phyloP scores from a whole-genome alignment of 306 rosid genomes.

The Bauhinia variegata region DNA sequence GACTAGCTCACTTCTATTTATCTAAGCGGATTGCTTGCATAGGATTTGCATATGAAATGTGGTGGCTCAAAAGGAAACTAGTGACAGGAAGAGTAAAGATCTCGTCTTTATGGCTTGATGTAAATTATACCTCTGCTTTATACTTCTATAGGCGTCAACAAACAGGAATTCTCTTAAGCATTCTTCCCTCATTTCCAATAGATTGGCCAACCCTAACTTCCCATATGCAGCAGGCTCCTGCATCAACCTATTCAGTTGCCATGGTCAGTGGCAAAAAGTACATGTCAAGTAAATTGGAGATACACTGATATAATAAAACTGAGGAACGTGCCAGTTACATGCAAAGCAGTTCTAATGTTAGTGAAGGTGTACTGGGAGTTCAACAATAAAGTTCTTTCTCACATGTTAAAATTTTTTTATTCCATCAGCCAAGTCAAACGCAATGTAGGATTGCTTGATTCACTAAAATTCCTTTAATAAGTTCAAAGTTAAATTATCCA shows the following conservation, averaged over 20 bases:
- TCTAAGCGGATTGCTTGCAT: constrained; percentile 13
- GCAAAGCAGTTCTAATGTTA: constrained; percentile 2
- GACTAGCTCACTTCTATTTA: constrained; percentile 13
- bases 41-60: constrained; percentile 27
- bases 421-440: constrained; percentile 8
- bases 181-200: constrained; percentile 96
- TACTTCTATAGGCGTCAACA: constrained; percentile 90
- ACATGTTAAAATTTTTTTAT: not conserved
- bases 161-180: constrained; percentile 99
- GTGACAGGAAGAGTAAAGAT: not conserved
- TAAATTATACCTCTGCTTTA: constrained; percentile 78
- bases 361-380: not conserved
- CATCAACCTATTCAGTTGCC: constrained; percentile 68
- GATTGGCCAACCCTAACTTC: constrained; percentile 90
- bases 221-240: constrained; percentile 99
- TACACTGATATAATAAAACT: constrained; percentile 7
- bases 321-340: constrained; percentile 1
- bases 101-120: constrained; percentile 19
- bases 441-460: constrained; percentile 5
- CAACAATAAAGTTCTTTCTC: constrained; percentile 8
- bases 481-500: not conserved
- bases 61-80: constrained; percentile 9
- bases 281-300: constrained; percentile 17
- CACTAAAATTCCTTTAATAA: not conserved
- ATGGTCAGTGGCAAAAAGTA: constrained; percentile 21